Conservation (phyloP, 352 stramenopile species). For the Phytophthora palmivora region DNA sequence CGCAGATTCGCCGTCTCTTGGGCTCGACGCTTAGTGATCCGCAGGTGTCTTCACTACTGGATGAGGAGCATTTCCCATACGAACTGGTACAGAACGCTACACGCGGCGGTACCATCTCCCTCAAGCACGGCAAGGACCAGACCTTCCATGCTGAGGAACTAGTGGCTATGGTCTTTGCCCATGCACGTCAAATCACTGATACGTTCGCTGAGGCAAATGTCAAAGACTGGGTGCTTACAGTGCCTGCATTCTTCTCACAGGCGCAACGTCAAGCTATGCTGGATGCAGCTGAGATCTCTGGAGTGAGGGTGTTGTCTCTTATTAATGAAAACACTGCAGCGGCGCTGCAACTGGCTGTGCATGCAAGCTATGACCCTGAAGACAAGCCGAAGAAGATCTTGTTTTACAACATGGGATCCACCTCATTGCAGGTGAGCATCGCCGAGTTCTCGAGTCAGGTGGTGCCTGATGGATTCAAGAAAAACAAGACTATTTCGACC, state of each 20-base stretch:
- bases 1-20: slow-evolving; percentile 91
- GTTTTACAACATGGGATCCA: slow-evolving; percentile 99
- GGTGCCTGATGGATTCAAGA: slow-evolving; percentile 89
- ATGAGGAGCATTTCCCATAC: slow-evolving; percentile 84
- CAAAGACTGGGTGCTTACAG: slow-evolving; percentile 96
- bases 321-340: slow-evolving; percentile 99
- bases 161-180: slow-evolving; percentile 95
- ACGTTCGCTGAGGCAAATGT: slow-evolving; percentile 76
- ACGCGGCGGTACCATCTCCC: slow-evolving; percentile 70
- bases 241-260: slow-evolving; percentile 96
- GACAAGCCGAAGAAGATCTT: slow-evolving; percentile 91
- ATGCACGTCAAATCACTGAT: slow-evolving; percentile 88
- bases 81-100: slow-evolving; percentile 82
- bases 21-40: slow-evolving; percentile 87
- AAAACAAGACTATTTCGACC: slow-evolving; percentile 91
- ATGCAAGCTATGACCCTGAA: slow-evolving; percentile 83
- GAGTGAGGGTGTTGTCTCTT: slow-evolving; percentile 95
- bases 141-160: slow-evolving; percentile 95
- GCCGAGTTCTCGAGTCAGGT: slow-evolving; percentile 89
- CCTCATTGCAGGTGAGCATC: slow-evolving; percentile 89
- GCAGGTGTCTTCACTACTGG: slow-evolving; percentile 56
- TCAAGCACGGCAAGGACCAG: slow-evolving; percentile 61
- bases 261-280: slow-evolving; percentile 94
- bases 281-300: slow-evolving; percentile 94
- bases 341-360: slow-evolving; percentile 95